Conservation (phyloP, 2,329 filamentous ascomycete genomes). For the Trichoderma atrobrunneum region DNA sequence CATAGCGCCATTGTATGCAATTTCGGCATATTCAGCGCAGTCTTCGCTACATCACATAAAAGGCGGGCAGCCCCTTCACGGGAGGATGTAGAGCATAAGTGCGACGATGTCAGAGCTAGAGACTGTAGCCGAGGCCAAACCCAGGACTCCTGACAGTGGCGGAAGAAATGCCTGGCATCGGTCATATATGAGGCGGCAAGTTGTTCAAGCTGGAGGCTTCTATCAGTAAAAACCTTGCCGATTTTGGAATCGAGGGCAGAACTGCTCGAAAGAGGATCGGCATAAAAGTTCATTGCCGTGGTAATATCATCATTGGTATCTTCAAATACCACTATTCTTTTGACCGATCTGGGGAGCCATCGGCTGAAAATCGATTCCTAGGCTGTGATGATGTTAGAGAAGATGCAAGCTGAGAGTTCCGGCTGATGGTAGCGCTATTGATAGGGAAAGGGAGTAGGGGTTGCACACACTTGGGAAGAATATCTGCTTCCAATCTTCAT, state of each 20-base stretch:
- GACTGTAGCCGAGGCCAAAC: neutral
- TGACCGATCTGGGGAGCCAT: neutral
- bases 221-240: neutral
- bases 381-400: neutral
- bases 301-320: neutral
- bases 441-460: neutral
- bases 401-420: neutral
- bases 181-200: neutral
- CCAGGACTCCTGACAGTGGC: neutral
- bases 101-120: neutral
- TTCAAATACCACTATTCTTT: neutral
- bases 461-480: neutral
- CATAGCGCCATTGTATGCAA: neutral
- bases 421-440: neutral
- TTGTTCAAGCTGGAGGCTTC: neutral
- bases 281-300: neutral
- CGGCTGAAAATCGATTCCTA: neutral
- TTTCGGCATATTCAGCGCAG: neutral
- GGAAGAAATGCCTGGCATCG: neutral
- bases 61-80: neutral
- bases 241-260: neutral
- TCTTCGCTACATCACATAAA: neutral
- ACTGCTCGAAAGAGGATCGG: neutral
- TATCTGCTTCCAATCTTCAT: neutral
- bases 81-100: neutral